Conservation (phyloP, 2,329 filamentous ascomycete genomes). For the Aspergillus sp. region DNA sequence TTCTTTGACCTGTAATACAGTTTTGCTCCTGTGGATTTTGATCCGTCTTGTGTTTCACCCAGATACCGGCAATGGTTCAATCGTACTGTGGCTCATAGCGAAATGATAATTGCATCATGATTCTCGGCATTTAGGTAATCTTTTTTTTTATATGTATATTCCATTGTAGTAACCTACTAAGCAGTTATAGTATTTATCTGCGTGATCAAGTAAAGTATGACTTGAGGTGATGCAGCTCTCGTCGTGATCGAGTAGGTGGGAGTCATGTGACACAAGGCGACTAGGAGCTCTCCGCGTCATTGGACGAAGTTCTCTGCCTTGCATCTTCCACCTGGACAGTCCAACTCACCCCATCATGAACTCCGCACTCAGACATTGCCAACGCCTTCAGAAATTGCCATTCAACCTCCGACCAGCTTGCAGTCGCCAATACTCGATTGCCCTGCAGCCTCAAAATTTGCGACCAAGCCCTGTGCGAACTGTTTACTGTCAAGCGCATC, state of each 20-base stretch:
- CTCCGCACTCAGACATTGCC: conserved; percentile 1
- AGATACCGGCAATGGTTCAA: not conserved
- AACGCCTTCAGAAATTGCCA: not conserved
- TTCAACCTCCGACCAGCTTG: not conserved
- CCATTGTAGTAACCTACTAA: not conserved
- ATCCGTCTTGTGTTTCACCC: not conserved
- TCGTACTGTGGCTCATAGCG: not conserved
- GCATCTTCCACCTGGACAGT: not conserved
- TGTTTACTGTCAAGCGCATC: not conserved
- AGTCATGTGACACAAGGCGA: not conserved
- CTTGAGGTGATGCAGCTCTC: too few species aligned
- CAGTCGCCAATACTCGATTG: not conserved
- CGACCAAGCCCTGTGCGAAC: not conserved
- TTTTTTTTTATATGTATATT: not conserved
- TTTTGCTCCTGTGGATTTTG: not conserved
- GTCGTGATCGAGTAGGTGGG: too few species aligned
- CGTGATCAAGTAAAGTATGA: not conserved
- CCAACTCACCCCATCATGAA: not conserved
- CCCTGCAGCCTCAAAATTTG: not conserved
- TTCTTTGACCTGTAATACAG: conserved; percentile 2
- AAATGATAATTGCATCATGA: not conserved
- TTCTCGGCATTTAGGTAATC: not conserved
- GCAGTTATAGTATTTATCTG: not conserved
- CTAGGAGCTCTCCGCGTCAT: not conserved
- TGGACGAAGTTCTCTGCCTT: not conserved